A percentile compares a stretch with the other conserved stretches of the same genome.
These are phyloP conservation scores for Kodamaea hsintzibuensis DNA, from an alignment of 805 yeast genomes.

Conservation along the genomic window DNA sequence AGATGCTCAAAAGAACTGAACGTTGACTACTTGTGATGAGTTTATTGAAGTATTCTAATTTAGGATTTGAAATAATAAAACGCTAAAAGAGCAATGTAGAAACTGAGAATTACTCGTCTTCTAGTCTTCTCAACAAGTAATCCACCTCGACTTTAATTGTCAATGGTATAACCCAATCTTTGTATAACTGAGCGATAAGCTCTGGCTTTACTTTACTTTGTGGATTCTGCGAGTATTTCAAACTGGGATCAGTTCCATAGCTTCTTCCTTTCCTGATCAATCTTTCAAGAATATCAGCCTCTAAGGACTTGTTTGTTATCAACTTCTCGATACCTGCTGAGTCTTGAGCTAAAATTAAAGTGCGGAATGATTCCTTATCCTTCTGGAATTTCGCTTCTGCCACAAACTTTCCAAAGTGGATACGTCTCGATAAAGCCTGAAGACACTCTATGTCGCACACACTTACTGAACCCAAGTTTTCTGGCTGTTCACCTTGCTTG, in stretches of 20 bases:
- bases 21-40: too few relatives aligned
- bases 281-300: conserved; percentile 76
- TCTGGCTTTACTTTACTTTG: conserved; percentile 82
- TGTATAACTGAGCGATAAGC: conserved; percentile 77
- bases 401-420: conserved; percentile 96
- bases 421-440: conserved; percentile 86
- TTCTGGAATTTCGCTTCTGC: conserved; percentile 89
- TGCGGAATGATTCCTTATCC: conserved; percentile 62
- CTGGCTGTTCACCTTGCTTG: conserved; percentile 69
- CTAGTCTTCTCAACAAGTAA: conserved; percentile 80
- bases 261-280: conserved; percentile 77
- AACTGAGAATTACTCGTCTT: too few relatives aligned
- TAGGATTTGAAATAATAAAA: too few relatives aligned
- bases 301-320: conserved; percentile 87
- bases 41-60: too few relatives aligned
- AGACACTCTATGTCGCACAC: conserved; percentile 81
- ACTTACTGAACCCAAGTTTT: conserved; percentile 86
- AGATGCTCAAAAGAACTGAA: too few relatives aligned
- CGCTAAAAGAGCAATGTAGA: too few relatives aligned
- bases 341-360: conserved; percentile 66
- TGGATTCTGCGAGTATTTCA: conserved; percentile 64
- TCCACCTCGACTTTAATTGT: conserved; percentile 96
- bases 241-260: conserved; percentile 86
- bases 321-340: conserved; percentile 70
- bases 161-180: conserved; percentile 86